Evolutionary conservation across 176 grass and related monocot genomes (phyloP).

Genomic region (Echinochloa phyllopogon): DNA sequence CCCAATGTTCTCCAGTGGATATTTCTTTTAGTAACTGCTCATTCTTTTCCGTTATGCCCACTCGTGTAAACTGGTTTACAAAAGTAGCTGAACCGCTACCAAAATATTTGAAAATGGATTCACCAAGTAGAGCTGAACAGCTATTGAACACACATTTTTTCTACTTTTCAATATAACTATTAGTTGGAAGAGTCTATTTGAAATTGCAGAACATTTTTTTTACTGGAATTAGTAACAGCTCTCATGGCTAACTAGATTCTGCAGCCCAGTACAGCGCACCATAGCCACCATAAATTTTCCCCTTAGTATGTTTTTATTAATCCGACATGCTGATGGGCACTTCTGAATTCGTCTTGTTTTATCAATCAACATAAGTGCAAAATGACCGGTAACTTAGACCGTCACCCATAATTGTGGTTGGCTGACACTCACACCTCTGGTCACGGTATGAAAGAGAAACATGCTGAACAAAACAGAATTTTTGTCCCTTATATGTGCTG

Average conservation of each 20-base stretch:
- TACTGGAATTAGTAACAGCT: neutral
- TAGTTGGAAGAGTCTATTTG: neutral
- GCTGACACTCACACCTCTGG: neutral
- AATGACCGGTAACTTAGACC: neutral
- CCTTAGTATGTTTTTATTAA: neutral
- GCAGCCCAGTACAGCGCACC: too few species aligned
- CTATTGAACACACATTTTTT: neutral
- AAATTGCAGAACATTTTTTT: neutral
- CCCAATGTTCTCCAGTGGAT: neutral
- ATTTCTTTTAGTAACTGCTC: neutral
- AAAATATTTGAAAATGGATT: neutral
- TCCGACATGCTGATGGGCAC: neutral
- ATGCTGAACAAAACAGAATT: neutral
- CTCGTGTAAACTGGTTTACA: neutral
- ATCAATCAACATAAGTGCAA: neutral
- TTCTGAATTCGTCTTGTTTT: neutral
- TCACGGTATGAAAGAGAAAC: neutral
- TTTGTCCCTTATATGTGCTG: constrained; percentile 2
- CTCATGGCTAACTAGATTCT: neutral
- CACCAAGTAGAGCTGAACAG: neutral
- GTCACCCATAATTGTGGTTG: neutral
- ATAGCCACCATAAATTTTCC: neutral
- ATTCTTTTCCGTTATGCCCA: neutral
- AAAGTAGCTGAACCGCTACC: neutral
- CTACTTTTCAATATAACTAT: neutral